phyloP scores from a whole-genome alignment of 208 protist genomes.

The Tetramitus jugosus region DNA sequence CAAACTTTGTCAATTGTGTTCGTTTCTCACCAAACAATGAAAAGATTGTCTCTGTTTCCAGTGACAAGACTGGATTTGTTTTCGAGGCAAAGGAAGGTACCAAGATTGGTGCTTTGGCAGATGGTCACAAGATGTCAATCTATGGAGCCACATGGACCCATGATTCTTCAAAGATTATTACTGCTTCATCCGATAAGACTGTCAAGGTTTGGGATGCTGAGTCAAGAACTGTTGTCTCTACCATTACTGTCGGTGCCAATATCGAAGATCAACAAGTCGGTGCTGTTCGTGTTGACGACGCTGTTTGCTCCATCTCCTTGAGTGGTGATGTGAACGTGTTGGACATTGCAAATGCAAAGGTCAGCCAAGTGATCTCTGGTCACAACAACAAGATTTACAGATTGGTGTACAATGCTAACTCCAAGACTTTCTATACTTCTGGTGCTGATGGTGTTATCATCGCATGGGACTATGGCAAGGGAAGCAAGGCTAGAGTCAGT shows the following conservation, averaged over 20 bases:
- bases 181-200: slow-evolving; percentile 40
- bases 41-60: slow-evolving; percentile 41
- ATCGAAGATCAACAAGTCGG: slow-evolving; percentile 16
- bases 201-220: slow-evolving; percentile 38
- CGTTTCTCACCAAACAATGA: slow-evolving; percentile 49
- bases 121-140: slow-evolving; percentile 46
- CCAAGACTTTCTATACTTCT: neutral
- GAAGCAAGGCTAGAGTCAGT: neutral
- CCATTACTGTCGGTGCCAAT: neutral
- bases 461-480: neutral
- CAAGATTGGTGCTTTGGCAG: slow-evolving; percentile 17
- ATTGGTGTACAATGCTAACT: neutral
- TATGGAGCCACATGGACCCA: slow-evolving; percentile 24
- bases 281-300: neutral
- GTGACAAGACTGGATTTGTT: slow-evolving; percentile 23
- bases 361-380: neutral
- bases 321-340: neutral
- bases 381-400: neutral
- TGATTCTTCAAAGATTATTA: slow-evolving; percentile 25
- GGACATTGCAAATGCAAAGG: neutral
- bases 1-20: slow-evolving; percentile 54
- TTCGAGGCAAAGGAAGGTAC: slow-evolving; percentile 51
- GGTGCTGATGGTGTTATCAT: neutral
- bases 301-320: neutral
- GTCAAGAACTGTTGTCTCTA: neutral